Percentiles rank a stretch among this genome's conserved stretches.
These are phyloP conservation scores for Saccharomycopsis hybrid DNA, from an alignment of 1,139 yeast genomes.

Conservation along the genomic window DNA sequence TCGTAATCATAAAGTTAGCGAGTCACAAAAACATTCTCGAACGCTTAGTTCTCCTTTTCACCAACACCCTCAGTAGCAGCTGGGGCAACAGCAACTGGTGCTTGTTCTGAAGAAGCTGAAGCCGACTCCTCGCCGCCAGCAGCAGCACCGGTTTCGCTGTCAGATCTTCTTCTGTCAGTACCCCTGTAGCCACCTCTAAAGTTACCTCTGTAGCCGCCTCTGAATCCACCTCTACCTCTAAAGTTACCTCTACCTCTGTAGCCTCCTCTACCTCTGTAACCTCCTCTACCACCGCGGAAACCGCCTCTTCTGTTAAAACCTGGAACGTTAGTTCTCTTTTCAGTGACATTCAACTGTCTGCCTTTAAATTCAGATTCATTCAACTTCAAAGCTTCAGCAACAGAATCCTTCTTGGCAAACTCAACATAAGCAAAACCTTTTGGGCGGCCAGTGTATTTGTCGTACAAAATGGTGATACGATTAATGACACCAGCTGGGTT, in stretches of 20 bases:
- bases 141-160: neutral
- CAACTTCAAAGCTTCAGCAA: constrained; percentile 12
- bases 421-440: constrained; percentile 20
- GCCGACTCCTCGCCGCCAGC: neutral
- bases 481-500: constrained; percentile 18
- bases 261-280: constrained; percentile 21
- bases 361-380: constrained; percentile 15
- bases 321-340: constrained; percentile 66
- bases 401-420: constrained; percentile 9
- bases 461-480: constrained; percentile 28
- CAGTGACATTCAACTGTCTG: constrained; percentile 25
- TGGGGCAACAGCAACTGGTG: neutral
- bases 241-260: constrained; percentile 24
- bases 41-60: too few relatives aligned
- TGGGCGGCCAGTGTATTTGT: constrained; percentile 10
- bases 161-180: constrained; percentile 3
- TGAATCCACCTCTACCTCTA: constrained; percentile 24
- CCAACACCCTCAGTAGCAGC: neutral
- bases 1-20: too few relatives aligned
- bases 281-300: constrained; percentile 23
- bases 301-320: constrained; percentile 35
- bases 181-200: constrained; percentile 12
- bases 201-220: constrained; percentile 17
- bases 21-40: too few relatives aligned
- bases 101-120: neutral